These are phyloP conservation scores for Trametes polyzona DNA, from an alignment of 1,284 basidiomycete species.

Conservation along the genomic window DNA sequence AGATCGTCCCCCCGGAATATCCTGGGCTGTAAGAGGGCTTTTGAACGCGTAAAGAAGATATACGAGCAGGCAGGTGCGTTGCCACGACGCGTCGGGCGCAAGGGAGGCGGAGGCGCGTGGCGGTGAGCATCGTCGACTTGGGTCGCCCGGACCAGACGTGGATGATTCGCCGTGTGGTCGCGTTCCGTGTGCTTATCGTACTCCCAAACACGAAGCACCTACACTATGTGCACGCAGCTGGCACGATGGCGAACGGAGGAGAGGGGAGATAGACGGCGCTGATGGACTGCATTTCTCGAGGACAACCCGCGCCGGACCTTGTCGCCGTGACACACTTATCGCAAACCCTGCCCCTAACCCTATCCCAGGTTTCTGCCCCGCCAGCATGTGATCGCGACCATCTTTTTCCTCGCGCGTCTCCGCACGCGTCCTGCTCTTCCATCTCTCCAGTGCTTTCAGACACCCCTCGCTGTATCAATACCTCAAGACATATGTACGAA, in stretches of 20 bases:
- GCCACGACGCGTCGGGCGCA: slow-evolving; percentile 12
- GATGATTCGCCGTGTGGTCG: not conserved
- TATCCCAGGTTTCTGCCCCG: not conserved
- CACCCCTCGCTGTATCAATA: not conserved
- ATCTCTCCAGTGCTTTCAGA: not conserved
- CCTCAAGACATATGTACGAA: too few relatives aligned
- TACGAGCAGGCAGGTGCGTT: not conserved
- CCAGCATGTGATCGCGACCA: slow-evolving; percentile 21
- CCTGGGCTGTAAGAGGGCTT: not conserved
- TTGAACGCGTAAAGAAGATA: not conserved
- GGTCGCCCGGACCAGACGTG: not conserved
- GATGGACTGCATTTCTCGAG: not conserved
- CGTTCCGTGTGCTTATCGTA: not conserved
- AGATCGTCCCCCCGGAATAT: not conserved
- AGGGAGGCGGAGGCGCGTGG: slow-evolving; percentile 8
- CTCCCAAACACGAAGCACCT: not conserved
- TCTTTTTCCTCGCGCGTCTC: not conserved
- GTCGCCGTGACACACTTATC: slow-evolving; percentile 10
- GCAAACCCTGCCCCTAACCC: slow-evolving; percentile 19
- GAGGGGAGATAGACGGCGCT: not conserved
- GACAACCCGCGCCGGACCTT: slow-evolving; percentile 1
- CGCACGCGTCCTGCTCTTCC: slow-evolving; percentile 5
- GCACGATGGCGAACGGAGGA: not conserved
- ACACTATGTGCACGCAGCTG: not conserved
- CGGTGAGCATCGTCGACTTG: slow-evolving; percentile 4